Base-by-base conservation (phyloP, 2,329 filamentous ascomycete species). In the Mariannaea elegans region DNA sequence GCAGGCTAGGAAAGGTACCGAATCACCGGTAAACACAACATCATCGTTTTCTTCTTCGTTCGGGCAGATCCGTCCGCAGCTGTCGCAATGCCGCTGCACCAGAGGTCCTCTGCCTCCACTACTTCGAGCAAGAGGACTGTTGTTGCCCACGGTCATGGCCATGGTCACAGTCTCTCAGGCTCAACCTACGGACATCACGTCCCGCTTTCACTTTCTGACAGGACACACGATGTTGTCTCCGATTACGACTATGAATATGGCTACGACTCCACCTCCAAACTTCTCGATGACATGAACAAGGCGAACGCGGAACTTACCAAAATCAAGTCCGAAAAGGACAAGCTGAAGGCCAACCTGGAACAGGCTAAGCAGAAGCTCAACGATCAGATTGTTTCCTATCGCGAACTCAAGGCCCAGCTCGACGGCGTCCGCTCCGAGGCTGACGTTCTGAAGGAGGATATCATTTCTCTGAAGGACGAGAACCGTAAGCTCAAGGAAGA, bases 321-420 rank as follows among this genome's bases (percentile, higher is more conserved):
- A 60, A 50, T 64, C 54, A 70, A 67, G 24, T 64, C 65, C 42
- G 70, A 72, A 16, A 71, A 65, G 38, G 69, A 72, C 46, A 72
- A 71, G 46, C 71, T 73, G 58, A 66, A 72, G 56, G 56, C 49
- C 14, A 64, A 65, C 46, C 65, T 70, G 36, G 70, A 75, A 32
- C 63, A 69, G 54, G 68, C 71, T 48, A 73, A 60, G 51, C 68
- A 70, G 57, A 75, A 73, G 61, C 59, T 75, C 24, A 66, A 71
- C 19, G 71, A 75, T n/a, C 34, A n/a, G 18, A 41, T 57, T 59
- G 50, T 53, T 14, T 53, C 50, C 39, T 45, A 45, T 39, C 50
- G 50, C 27, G 50, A 53, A 36, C 50, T 45, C 27, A 71, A 68
- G 61, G 59, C 62, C n/a, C 66, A 71, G 51, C 61, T 70, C 38